A percentile compares a stretch with the other conserved stretches of the same genome.
Conservation (phyloP, 2,329 filamentous ascomycete species). For the Aspergillus sp. region DNA sequence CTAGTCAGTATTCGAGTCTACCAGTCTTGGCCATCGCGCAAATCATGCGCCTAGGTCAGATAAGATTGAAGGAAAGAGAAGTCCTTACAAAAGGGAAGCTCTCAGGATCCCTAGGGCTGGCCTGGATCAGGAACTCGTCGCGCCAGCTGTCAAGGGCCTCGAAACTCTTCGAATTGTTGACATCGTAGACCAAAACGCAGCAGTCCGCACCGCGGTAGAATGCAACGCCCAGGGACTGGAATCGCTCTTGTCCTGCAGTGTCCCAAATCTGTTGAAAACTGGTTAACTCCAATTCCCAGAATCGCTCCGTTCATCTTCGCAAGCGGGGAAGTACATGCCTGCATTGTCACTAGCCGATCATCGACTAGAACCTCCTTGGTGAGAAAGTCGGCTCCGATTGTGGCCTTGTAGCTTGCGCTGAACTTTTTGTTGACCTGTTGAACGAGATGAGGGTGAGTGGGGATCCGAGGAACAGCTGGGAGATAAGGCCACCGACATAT, state of each 20-base stretch:
- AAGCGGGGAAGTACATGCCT: constrained; percentile 57
- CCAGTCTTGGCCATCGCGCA: background rate
- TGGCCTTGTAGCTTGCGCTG: constrained; percentile 99
- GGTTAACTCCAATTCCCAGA: constrained; percentile 7
- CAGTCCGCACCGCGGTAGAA: constrained; percentile 98
- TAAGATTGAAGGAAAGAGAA: background rate
- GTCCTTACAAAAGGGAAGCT: constrained; percentile 91
- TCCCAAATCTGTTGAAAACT: constrained; percentile 76
- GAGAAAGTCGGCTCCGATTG: constrained; percentile 96
- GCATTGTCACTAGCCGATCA: constrained; percentile 97
- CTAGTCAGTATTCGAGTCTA: constrained; percentile 14
- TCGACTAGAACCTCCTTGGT: constrained; percentile 98
- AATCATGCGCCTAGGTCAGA: background rate
- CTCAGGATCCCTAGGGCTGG: constrained; percentile 91
- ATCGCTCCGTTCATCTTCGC: background rate
- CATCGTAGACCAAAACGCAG: constrained; percentile 96
- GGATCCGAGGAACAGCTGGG: constrained; percentile 1
- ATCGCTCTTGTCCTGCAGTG: constrained; percentile 94
- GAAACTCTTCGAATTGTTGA: constrained; percentile 99
- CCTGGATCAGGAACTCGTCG: constrained; percentile 97
- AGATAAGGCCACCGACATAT: constrained; percentile 72
- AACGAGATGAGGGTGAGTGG: constrained; percentile 18
- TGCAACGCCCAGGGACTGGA: constrained; percentile 93
- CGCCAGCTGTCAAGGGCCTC: constrained; percentile 98
- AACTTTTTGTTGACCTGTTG: constrained; percentile 98